These are phyloP conservation scores for Candida qinlingensis DNA, from an alignment of 805 yeast genomes.

Conservation along the genomic window DNA sequence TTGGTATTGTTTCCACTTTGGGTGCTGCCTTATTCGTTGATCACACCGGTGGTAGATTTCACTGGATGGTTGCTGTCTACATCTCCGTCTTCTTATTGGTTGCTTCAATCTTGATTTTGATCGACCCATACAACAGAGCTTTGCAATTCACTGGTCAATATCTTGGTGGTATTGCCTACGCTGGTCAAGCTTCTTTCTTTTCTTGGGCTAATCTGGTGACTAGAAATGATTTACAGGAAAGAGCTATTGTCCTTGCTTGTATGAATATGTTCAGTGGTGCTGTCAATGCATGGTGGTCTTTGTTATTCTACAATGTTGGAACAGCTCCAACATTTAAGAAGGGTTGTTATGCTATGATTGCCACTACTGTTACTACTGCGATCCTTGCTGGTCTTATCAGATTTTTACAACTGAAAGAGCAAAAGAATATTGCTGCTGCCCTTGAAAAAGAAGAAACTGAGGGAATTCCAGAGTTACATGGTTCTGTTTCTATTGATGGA, in stretches of 20 bases:
- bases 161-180: slow-evolving; percentile 47
- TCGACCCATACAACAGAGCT: slow-evolving; percentile 33
- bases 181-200: slow-evolving; percentile 56
- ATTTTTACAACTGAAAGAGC: slow-evolving; percentile 37
- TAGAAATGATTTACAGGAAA: slow-evolving; percentile 53
- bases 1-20: slow-evolving; percentile 44
- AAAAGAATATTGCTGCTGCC: slow-evolving; percentile 4
- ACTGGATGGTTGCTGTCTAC: slow-evolving; percentile 45
- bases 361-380: slow-evolving; percentile 41
- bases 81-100: slow-evolving; percentile 38
- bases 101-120: slow-evolving; percentile 42
- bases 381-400: slow-evolving; percentile 38
- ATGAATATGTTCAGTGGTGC: slow-evolving; percentile 63
- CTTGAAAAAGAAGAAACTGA: background rate
- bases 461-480: background rate
- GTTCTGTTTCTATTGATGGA: background rate
- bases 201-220: slow-evolving; percentile 63
- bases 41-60: slow-evolving; percentile 36
- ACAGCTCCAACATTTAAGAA: slow-evolving; percentile 45
- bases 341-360: slow-evolving; percentile 55
- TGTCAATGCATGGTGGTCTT: slow-evolving; percentile 61
- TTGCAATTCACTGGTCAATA: slow-evolving; percentile 51
- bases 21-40: slow-evolving; percentile 40
- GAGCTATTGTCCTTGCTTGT: slow-evolving; percentile 59
- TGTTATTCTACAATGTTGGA: slow-evolving; percentile 46